A percentile compares a stretch with the other conserved stretches of the same genome.
Conservation (phyloP, 2,329 filamentous ascomycete species). For the Davidsoniella eucalypti region DNA sequence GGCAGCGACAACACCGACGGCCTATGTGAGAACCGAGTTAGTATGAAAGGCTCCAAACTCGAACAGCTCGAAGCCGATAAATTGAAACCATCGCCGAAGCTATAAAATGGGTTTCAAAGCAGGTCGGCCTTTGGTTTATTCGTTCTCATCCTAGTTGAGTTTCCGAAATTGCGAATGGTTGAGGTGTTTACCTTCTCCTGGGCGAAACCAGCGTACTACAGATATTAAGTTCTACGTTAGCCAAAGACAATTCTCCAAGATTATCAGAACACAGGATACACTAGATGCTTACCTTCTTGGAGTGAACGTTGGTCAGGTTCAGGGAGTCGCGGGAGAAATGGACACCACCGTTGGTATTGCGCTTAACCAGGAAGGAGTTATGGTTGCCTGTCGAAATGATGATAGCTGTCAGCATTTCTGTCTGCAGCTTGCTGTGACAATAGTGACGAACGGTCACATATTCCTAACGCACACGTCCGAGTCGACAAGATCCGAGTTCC, state of each 20-base stretch:
- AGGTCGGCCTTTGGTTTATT: background rate
- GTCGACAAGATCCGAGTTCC: slow-evolving; percentile 1
- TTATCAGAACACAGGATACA: background rate
- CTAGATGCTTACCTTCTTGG: slow-evolving; percentile 54
- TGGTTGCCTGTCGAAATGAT: slow-evolving; percentile 47
- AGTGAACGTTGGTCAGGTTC: slow-evolving; percentile 84
- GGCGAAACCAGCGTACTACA: slow-evolving; percentile 75
- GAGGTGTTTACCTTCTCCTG: slow-evolving; percentile 63
- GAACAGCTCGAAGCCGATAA: background rate
- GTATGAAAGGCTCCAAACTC: background rate
- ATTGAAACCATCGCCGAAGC: too few species aligned
- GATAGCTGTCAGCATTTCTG: slow-evolving; percentile 7
- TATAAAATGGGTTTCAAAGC: background rate
- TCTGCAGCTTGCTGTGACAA: background rate
- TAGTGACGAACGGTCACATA: background rate
- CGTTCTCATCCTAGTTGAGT: background rate
- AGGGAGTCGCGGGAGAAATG: slow-evolving; percentile 90
- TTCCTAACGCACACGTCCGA: background rate
- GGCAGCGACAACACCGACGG: slow-evolving; percentile 59
- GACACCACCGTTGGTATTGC: slow-evolving; percentile 58
- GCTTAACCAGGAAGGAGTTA: slow-evolving; percentile 88
- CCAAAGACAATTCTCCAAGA: background rate
- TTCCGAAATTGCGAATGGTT: background rate
- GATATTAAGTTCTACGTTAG: slow-evolving; percentile 20
- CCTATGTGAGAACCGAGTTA: slow-evolving; percentile 31